Percentiles rank a stretch among this genome's conserved stretches.
phyloP scores from a whole-genome alignment of 139 green algal genomes.

The Picocystis salinarum region DNA sequence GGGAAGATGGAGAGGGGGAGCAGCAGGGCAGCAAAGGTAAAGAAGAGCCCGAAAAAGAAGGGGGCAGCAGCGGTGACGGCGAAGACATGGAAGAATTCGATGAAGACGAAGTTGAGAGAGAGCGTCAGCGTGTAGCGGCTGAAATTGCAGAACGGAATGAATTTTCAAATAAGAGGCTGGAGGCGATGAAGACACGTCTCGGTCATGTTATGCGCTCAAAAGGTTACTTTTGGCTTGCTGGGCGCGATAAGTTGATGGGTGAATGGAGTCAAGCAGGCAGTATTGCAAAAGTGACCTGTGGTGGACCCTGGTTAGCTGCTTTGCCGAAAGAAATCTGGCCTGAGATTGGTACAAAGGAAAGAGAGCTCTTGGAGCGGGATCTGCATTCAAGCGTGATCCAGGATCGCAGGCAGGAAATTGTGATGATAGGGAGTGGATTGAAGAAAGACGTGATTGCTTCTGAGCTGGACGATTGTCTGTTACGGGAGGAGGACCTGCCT shows the following conservation, averaged over 20 bases:
- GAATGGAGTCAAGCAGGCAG: slow-evolving; percentile 29
- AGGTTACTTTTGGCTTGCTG: slow-evolving; percentile 49
- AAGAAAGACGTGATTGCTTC: slow-evolving; percentile 22
- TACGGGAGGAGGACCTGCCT: no score
- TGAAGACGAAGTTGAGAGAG: neutral
- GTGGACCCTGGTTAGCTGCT: slow-evolving; percentile 46
- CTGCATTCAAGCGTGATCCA: no score
- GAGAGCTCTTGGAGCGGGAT: neutral
- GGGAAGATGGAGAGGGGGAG: slow-evolving; percentile 10
- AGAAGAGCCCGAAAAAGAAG: neutral
- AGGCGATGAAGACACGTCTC: slow-evolving; percentile 1
- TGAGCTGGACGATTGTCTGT: slow-evolving; percentile 40
- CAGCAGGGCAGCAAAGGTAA: neutral
- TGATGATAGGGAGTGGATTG: slow-evolving; percentile 55
- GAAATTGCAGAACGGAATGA: neutral
- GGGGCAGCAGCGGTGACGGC: neutral
- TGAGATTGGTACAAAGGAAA: slow-evolving; percentile 12
- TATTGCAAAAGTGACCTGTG: slow-evolving; percentile 7
- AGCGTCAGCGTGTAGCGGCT: neutral
- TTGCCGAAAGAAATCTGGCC: slow-evolving; percentile 36
- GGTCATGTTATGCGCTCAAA: slow-evolving; percentile 44
- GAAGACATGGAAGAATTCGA: neutral
- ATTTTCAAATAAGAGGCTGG: neutral
- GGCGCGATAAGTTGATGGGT: slow-evolving; percentile 23
- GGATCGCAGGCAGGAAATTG: slow-evolving; percentile 46